A percentile compares a stretch with the other conserved stretches of the same genome.
These are phyloP conservation scores for Podila verticillata DNA, from an alignment of 192 early-diverging fungal species.

Conservation along the genomic window DNA sequence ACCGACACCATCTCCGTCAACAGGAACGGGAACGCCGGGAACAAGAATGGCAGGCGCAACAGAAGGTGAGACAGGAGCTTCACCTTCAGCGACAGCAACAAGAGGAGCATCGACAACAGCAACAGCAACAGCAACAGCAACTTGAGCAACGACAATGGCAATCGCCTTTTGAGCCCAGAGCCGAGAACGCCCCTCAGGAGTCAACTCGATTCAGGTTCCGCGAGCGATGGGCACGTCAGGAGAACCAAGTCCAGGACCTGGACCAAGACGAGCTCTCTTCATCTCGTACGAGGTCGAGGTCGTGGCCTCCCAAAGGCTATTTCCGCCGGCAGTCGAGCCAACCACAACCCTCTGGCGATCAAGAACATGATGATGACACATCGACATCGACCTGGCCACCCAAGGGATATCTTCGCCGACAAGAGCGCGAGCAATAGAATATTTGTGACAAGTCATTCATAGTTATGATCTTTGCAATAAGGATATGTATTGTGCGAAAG, in stretches of 20 bases:
- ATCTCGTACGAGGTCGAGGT: background rate
- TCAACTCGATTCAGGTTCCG: background rate
- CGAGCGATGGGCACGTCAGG: no score
- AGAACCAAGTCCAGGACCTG: background rate
- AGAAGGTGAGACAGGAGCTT: background rate
- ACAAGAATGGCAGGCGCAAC: background rate
- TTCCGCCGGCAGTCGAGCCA: background rate
- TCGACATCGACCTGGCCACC: constrained; percentile 21
- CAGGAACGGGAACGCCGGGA: background rate
- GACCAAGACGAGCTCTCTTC: background rate
- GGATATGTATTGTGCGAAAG: constrained; percentile 6
- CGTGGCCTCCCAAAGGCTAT: background rate
- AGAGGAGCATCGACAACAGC: background rate
- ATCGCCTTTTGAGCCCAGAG: background rate
- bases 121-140: background rate
- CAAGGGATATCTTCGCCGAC: constrained; percentile 17
- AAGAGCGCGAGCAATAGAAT: constrained; percentile 18
- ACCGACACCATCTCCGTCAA: constrained; percentile 5
- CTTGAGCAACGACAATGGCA: background rate
- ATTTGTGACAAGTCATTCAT: no score
- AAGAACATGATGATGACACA: no score
- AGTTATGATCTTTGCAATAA: no score
- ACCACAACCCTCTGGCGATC: no score
- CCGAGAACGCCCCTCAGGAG: no score
- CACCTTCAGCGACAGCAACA: background rate